Base-by-base conservation (phyloP, 768 basidiomycete species). In the Gelatoporia subvermispora region DNA sequence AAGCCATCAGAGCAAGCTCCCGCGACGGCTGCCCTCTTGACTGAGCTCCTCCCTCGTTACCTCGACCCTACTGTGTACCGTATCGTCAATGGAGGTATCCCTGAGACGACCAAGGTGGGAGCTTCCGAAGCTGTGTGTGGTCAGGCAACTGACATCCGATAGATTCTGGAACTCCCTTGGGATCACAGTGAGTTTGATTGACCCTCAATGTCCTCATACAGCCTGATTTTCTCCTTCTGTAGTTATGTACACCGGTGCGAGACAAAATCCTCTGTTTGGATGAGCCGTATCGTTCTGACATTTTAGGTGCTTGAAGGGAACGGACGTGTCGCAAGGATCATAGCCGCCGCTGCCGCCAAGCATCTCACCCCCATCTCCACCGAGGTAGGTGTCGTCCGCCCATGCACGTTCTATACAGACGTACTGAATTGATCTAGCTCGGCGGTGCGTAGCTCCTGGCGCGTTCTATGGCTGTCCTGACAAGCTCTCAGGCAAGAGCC, bases 1-100 rank as follows among this genome's bases (percentile, higher is more conserved):
- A 93, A 93, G 62, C 87, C 88, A 0, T 85, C 91, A 1, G 92
- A 93, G 59, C 66, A 78, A 2, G 68, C 78, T 0, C 78, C 84
- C 0, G 73, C 76, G 2, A 68, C 72, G 3, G 78, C 77, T 37
- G 56, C 73, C 9, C 72, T 92, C 10, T 60, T 90, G 15, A 74
- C 82, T 0, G 82, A 88, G 56, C 75, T 92, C 7, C 35, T 89
- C 5, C 81, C 81, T 2, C 80, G 86, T 59, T 93, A 94, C 58
- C 56, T 94, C 50, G 92, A 93, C 62, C 63, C 69, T 0, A 75
- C 80, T 25, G 61, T 86, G 3, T 72, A 80, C n/a, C 71, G 78
- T 11, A 72, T 93, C 25, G 77, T 91, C 22, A 80, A 86, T 52
- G 89, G 88, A 16, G 81, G 69, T 36, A 59, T 86, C 1, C 65